Evolutionary conservation across 345 rosid genomes (phyloP), one percentile per base, ranked within the genome.

Genomic region (Arabidopsis suecica): DNA sequence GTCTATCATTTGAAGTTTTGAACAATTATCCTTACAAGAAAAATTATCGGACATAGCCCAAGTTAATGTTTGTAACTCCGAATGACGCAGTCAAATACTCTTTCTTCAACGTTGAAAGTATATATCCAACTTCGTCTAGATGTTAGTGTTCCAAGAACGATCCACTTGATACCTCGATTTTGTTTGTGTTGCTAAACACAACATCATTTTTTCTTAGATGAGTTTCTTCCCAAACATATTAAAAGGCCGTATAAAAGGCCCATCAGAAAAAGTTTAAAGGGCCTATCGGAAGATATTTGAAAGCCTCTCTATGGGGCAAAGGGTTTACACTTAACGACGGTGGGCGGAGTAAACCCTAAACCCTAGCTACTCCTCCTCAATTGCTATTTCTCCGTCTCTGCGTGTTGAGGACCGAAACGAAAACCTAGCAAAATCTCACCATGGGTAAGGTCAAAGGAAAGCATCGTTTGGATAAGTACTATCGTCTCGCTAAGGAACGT

Each of bases 401-500:
- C 4, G 32, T 16, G 7, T 6, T 14, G 32, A 13, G 71, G 53
- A 49, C 1, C 47, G 66, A 34, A 48, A 12, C 4, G 37, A 23
- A 63, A 22, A 34, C 41, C 20, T 53, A 44, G 42, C 28, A 28
- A 56, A 37, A 30, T 14, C 34, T 38, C 30, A 23, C 38, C 11
- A 93, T 89, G 97, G 89, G 89, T 1, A 90, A 90, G 69, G 90
- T 80, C 55, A 93, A 88, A 76, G 98, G 95, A 0, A 90, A 88
- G 86, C 91, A 87, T 38, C 93, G 97, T 37, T 81, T 86, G 71
- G 99, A 92, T 68, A 90, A 95, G 73, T 95, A 70, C 80, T 89
- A 92, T 76, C 81, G 77, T 4, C 80, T 90, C 61, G 97, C 99
- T 30, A 90, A 92, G 77, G 99, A 92, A 61, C 97, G 88, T 34